Conservation (phyloP, 2,329 filamentous ascomycete species). For the Aspergillus sp. region DNA sequence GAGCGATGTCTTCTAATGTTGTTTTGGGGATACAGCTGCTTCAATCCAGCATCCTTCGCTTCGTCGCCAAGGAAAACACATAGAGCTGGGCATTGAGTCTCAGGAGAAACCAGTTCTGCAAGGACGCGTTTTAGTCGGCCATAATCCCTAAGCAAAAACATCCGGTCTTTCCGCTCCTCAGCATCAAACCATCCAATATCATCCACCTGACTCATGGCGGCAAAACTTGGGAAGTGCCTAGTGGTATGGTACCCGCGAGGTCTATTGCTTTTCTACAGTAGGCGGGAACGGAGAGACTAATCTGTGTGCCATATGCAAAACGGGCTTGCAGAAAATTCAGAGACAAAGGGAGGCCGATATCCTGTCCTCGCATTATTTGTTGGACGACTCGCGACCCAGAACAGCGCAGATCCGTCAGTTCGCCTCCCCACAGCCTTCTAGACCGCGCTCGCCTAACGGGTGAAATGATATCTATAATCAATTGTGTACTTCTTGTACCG, state of each 20-base stretch:
- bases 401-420: too few species aligned
- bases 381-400: too few species aligned
- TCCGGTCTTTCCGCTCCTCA: background rate
- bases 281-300: background rate
- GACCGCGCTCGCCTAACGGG: too few species aligned
- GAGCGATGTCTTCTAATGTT: background rate
- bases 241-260: background rate
- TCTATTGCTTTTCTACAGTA: background rate
- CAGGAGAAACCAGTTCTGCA: background rate
- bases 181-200: background rate
- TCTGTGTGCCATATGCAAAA: background rate
- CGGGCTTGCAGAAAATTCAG: background rate
- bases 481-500: too few species aligned
- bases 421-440: too few species aligned
- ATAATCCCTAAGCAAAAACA: background rate
- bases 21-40: background rate
- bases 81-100: background rate
- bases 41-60: background rate
- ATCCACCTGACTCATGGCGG: background rate
- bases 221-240: background rate
- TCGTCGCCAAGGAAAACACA: slow-evolving; percentile 1
- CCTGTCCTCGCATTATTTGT: too few species aligned
- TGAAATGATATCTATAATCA: too few species aligned
- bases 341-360: background rate
- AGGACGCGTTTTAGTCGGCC: background rate